Base-by-base conservation (phyloP, 2,329 filamentous ascomycete species). In the Verticillium longisporum region DNA sequence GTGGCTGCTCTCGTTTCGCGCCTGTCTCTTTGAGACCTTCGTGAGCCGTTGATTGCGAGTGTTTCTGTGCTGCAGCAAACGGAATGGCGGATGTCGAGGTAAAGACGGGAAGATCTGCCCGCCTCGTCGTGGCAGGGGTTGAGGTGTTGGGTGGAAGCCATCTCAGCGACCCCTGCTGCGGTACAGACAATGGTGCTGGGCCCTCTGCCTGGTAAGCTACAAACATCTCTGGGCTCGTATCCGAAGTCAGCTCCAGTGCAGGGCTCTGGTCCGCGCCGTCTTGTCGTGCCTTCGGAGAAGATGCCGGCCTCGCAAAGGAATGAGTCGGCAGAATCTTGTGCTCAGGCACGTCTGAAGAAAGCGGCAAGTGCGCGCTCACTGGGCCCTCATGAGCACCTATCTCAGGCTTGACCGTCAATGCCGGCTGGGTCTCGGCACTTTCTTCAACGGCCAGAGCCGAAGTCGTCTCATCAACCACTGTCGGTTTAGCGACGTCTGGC, bases 201-300 rank as follows among this genome's bases (percentile, higher is more conserved):
- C 83, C 83, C n/a, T 83, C 78, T 0, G 83, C 82, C 62, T 85
- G 80, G 63, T 85, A 85, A 0, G 77, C 76, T 31, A 86, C 74
- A 63, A 86, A 86, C 26, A 80, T 67, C 58, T 81, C 77, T 1
- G 70, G 63, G 33, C 37, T 58, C 21, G 37, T 15, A 6, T 68
- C 66, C 4, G 66, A 57, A 15, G 63, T 41, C 14, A 63, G 62
- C 31, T 63, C 64, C 5, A 63, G 55, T 1, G 63, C 62, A 21
- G 65, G 69, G 45, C n/a, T 50, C 18, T 21, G 7, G 45, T 7
- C 38, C 18, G 4, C 21, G 45, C 18, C 7, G 26, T 26, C 26
- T 26, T 26, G 26, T 5, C 11, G 45, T 21, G n/a, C n/a, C n/a
- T n/a, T n/a, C 38, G 18, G 38, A 18, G 11, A 18, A 26, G 45